phyloP scores from a whole-genome alignment of 2,329 filamentous ascomycete genomes.

The Cladophialophora carrionii region DNA sequence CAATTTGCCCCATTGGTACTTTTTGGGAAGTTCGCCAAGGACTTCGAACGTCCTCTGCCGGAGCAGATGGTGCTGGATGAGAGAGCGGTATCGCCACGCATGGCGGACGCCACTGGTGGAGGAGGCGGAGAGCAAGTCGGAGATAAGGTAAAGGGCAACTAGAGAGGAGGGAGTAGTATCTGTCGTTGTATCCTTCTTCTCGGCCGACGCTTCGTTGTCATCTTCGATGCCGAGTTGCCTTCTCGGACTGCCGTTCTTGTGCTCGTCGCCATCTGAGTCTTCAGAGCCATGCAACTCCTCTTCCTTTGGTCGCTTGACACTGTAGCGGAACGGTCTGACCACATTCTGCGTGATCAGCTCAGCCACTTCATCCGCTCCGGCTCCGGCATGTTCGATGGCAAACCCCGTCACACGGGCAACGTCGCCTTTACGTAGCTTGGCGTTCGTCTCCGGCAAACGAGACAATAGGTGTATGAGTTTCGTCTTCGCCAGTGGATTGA shows the following conservation, averaged over 20 bases:
- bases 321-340: conserved; percentile 72
- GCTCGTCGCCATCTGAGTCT: conserved; percentile 39
- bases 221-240: background rate
- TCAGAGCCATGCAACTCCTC: conserved; percentile 39
- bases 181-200: conserved; percentile 37
- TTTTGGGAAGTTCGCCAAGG: conserved; percentile 73
- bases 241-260: conserved; percentile 6
- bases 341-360: conserved; percentile 84
- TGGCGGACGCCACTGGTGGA: conserved; percentile 75
- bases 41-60: conserved; percentile 71
- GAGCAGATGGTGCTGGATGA: conserved; percentile 70
- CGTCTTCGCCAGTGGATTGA: conserved; percentile 81
- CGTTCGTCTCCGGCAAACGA: conserved; percentile 74
- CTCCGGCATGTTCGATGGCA: conserved; percentile 82
- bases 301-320: conserved; percentile 46
- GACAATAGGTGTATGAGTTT: conserved; percentile 83
- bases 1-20: conserved; percentile 75
- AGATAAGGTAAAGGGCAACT: conserved; percentile 78
- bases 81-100: conserved; percentile 81
- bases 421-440: conserved; percentile 78
- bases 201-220: background rate
- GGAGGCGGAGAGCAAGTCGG: conserved; percentile 78
- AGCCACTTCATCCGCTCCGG: conserved; percentile 88
- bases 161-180: conserved; percentile 75
- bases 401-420: conserved; percentile 85